Evolutionary conservation across 345 rosid species (phyloP), one percentile per base, ranked within the genome.

Genomic region (Lumnitzera littorea): DNA sequence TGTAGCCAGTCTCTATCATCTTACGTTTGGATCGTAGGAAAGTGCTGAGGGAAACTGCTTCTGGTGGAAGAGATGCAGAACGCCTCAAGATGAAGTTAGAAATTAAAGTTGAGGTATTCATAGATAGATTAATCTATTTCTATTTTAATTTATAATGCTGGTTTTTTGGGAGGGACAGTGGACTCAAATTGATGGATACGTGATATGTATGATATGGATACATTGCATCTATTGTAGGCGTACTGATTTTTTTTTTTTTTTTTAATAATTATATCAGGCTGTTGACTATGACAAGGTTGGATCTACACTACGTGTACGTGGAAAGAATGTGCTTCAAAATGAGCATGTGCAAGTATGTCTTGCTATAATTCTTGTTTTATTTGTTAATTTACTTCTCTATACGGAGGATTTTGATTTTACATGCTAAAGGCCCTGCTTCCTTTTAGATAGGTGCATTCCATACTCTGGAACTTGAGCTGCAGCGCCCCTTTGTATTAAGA

Each of bases 361-460:
- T 36, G 9, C 24, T 7, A 65, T 60, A 27, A 52, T 24, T 15
- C 20, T 29, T 53, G 11, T 25, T 36, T 5, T 36, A 9, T 5
- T 36, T 36, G 13, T 64, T 49, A 43, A 56, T 12, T 12, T 65
- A 56, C 14, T 25, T 14, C 15, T 65, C 53, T 54, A 13, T 53
- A 50, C 48, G 24, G 20, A 62, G 27, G 51, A 23, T 23, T 43
- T 57, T 48, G 36, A 23, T 11, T 17, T 46, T 24, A 6, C 50
- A 27, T 10, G 2, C 15, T 6, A 64, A 58, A 49, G 55, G 66
- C 29, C 36, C 55, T 53, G 47, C 61, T 68, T 61, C 57, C 23
- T 66, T 46, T 59, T 81, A 92, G 98, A 87, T 92, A 57, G 98
- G 98, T 58, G 94, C 92, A 14, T 92, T 82, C 63, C 98, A 92